Evolutionary conservation across 257 asterid species (phyloP), one percentile per base, ranked within the genome.

Genomic region (Rhazya stricta): DNA sequence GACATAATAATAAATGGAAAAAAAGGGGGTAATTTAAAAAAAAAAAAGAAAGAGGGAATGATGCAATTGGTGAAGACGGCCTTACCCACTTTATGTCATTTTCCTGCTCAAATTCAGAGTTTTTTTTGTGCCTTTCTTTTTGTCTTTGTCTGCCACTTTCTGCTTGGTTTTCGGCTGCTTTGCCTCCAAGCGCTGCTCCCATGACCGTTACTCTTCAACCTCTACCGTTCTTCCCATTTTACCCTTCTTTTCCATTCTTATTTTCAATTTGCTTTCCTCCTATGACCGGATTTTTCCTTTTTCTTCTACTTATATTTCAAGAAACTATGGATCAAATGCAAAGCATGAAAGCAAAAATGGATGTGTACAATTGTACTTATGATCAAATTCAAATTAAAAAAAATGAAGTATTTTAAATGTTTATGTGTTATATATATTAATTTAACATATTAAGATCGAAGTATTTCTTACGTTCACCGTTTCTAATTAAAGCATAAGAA

Each of bases 101-200:
- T 39, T 71, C 15, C 21, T 6, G 58, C 53, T 16, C 29, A 5
- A 18, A n/a, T 37, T 45, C 19, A 27, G 2, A 58, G 29, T 11
- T 69, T 11, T 69, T 30, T 32, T 2, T 41, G 32, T 71, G 61
- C 68, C 30, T 69, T 25, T 61, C 48, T 61, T 34, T 43, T 53
- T 27, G 50, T 46, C 78, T 74, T 61, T 77, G 81, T 81, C 81
- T 68, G 77, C 82, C 72, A 81, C 79, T 70, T 71, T 42, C 30
- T 1, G 48, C 25, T 37, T 42, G 39, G 56, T 77, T 53, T 63
- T 77, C 77, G 79, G 79, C 78, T 11, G 79, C 84, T 74, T 77
- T 70, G 21, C 72, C 77, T 51, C 74, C 75, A 81, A 29, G 58
- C 79, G 65, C 18, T 72, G 74, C 68, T 30, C 27, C 13, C 45